These are phyloP conservation scores for Russula virescens DNA, from an alignment of 768 basidiomycete genomes.

Conservation along the genomic window DNA sequence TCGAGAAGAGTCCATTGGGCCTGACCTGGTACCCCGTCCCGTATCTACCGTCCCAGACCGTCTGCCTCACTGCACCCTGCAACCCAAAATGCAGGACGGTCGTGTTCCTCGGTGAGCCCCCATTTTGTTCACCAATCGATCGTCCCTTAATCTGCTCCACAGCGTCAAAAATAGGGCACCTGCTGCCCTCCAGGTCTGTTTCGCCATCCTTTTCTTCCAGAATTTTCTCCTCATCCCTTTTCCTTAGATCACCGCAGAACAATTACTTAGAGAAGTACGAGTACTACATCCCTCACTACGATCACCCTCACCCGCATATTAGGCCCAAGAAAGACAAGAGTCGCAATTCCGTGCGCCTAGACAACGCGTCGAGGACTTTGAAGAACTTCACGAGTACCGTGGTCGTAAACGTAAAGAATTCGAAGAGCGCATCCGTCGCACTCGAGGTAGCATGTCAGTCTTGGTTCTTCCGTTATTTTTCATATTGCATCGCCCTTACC, in stretches of 20 bases:
- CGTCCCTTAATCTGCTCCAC: conserved; percentile 6
- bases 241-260: conserved; percentile 91
- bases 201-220: not conserved
- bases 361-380: conserved; percentile 94
- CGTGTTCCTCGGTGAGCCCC: conserved; percentile 60
- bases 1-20: not conserved
- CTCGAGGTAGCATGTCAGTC: conserved; percentile 72
- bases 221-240: conserved; percentile 16
- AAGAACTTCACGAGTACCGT: conserved; percentile 84
- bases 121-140: not conserved
- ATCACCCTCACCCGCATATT: conserved; percentile 3
- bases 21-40: not conserved
- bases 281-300: not conserved
- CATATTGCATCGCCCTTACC: conserved; percentile 6
- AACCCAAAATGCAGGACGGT: conserved; percentile 63
- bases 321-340: conserved; percentile 98
- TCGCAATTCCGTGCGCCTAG: conserved; percentile 85
- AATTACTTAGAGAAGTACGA: conserved; percentile 86
- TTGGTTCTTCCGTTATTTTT: not conserved
- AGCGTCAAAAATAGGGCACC: conserved; percentile 96
- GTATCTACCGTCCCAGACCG: not conserved
- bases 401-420: conserved; percentile 92
- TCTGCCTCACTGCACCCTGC: too few species aligned
- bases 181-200: conserved; percentile 79
- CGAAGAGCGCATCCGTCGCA: conserved; percentile 80